These are phyloP conservation scores for Neofusicoccum laricinum DNA, from an alignment of 2,329 filamentous ascomycete genomes.

Conservation along the genomic window DNA sequence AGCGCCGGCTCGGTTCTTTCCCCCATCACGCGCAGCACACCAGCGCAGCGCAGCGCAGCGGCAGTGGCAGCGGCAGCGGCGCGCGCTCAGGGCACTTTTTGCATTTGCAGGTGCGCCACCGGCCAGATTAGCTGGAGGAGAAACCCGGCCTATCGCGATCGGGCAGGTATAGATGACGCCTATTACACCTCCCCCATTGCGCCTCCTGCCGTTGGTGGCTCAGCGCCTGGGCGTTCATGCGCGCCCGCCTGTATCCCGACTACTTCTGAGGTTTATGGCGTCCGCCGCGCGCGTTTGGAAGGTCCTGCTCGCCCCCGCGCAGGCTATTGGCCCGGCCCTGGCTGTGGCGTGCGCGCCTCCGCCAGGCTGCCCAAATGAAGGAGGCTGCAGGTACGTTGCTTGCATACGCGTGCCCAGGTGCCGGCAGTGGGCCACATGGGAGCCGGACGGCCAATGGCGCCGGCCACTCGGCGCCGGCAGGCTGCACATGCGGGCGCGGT, in stretches of 20 bases:
- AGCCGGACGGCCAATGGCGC: background rate
- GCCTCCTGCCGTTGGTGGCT: background rate
- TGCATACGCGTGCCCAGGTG: background rate
- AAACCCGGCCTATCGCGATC: background rate
- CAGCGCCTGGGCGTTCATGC: background rate
- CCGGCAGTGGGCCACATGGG: conserved; percentile 3
- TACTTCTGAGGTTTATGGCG: background rate
- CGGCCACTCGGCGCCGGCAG: background rate
- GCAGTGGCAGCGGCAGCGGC: background rate
- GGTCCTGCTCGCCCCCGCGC: too few species aligned
- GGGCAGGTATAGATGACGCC: background rate
- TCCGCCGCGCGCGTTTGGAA: too few species aligned
- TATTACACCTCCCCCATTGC: background rate
- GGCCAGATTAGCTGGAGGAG: background rate
- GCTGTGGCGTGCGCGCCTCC: background rate
- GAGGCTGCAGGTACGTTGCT: conserved; percentile 10
- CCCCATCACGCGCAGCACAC: conserved; percentile 2
- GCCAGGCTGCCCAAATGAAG: background rate
- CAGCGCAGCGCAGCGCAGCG: background rate
- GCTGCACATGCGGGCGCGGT: background rate
- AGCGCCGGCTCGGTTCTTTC: background rate
- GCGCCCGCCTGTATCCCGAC: background rate
- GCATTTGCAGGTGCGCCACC: background rate
- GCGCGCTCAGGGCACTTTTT: background rate
- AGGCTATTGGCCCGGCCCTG: too few species aligned